A percentile compares a stretch with the other conserved stretches of the same genome.
phyloP scores from a whole-genome alignment of 1,284 basidiomycete genomes.

The Anthracocystis panici-leucophaei region DNA sequence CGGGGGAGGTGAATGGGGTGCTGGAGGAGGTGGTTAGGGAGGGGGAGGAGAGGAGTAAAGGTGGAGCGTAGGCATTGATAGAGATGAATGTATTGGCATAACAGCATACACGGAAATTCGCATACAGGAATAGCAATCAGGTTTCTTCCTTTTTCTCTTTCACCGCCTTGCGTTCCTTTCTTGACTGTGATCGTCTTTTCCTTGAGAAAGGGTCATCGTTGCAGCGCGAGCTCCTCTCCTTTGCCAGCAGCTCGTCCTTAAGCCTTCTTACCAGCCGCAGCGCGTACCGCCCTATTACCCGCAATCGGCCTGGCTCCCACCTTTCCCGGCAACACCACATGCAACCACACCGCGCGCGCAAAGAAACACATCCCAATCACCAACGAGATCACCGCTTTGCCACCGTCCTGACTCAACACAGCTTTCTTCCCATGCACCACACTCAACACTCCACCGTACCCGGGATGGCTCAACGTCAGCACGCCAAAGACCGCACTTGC shows the following conservation, averaged over 20 bases:
- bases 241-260: not conserved
- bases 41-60: conserved; percentile 10
- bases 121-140: conserved; percentile 10
- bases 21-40: conserved; percentile 34
- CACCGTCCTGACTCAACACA: conserved; percentile 40
- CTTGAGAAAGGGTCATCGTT: not conserved
- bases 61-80: not conserved
- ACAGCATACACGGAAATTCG: conserved; percentile 3
- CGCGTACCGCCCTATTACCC: conserved; percentile 23
- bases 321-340: conserved; percentile 26
- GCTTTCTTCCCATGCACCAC: conserved; percentile 14
- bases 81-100: not conserved
- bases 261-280: conserved; percentile 20
- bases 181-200: not conserved
- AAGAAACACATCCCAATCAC: conserved; percentile 57
- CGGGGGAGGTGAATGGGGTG: conserved; percentile 47
- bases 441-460: conserved; percentile 22
- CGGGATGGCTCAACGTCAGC: conserved; percentile 43
- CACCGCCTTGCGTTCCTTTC: not conserved
- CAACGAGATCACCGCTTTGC: conserved; percentile 52
- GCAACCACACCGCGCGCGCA: conserved; percentile 42
- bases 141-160: not conserved
- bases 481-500: conserved; percentile 47
- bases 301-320: conserved; percentile 19
- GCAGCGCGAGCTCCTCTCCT: not conserved